phyloP scores from a whole-genome alignment of 2,329 filamentous ascomycete species.

The Huntiella decipiens region DNA sequence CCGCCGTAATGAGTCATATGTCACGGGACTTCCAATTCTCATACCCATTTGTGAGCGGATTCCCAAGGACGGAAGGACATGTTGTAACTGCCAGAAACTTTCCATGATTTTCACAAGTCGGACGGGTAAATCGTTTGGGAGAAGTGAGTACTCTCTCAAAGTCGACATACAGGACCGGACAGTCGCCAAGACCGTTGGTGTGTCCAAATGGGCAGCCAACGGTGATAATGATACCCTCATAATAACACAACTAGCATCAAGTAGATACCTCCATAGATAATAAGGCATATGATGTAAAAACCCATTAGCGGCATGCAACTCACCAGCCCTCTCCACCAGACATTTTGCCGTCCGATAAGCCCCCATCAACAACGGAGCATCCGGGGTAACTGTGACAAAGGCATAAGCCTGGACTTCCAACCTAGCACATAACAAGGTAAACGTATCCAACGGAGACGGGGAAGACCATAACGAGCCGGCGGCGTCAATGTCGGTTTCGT shows the following conservation, averaged over 20 bases:
- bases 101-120: constrained; percentile 29
- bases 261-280: constrained; percentile 28
- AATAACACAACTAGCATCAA: constrained; percentile 27
- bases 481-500: constrained; percentile 34
- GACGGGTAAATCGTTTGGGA: constrained; percentile 29
- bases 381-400: constrained; percentile 18
- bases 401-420: constrained; percentile 36
- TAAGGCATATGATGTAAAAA: constrained; percentile 30
- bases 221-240: constrained; percentile 14
- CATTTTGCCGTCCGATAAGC: constrained; percentile 29
- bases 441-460: constrained; percentile 13
- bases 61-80: constrained; percentile 21
- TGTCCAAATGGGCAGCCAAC: constrained; percentile 22
- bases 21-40: constrained; percentile 29
- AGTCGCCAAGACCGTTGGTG: constrained; percentile 21
- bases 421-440: constrained; percentile 28
- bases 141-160: constrained; percentile 23
- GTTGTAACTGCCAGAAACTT: constrained; percentile 26
- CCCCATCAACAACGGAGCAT: constrained; percentile 18
- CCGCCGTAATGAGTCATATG: constrained; percentile 29
- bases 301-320: constrained; percentile 22
- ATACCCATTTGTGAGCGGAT: constrained; percentile 24
- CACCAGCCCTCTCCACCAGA: constrained; percentile 24
- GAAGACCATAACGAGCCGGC: constrained; percentile 17
- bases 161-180: constrained; percentile 16